Conservation (phyloP, 306 rosid genomes). For the Cucumis melo region DNA sequence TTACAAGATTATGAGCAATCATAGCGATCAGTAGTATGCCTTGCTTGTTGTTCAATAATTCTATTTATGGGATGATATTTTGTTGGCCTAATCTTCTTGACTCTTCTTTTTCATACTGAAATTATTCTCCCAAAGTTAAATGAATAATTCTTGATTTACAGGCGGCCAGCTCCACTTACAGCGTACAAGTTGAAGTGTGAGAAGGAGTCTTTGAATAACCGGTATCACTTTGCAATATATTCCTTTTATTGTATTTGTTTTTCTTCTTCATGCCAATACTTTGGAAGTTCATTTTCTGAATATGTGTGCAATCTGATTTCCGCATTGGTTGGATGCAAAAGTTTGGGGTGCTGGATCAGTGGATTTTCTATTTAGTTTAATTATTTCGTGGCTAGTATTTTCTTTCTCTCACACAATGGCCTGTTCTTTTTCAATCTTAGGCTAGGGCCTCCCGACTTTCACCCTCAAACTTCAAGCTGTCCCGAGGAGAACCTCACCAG, state of each 20-base stretch:
- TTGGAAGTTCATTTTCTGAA: background rate
- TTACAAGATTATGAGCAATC: background rate
- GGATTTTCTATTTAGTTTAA: background rate
- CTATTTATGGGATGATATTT: background rate
- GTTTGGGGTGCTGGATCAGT: background rate
- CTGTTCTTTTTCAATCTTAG: slow-evolving; percentile 31
- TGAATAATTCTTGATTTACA: slow-evolving; percentile 22
- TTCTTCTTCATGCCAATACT: background rate
- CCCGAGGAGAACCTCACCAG: slow-evolving; percentile 80
- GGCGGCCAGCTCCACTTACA: slow-evolving; percentile 53
- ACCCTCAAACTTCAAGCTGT: slow-evolving; percentile 72
- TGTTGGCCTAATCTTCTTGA: background rate
- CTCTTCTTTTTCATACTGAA: background rate
- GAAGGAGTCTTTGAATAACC: slow-evolving; percentile 61
- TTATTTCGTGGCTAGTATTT: background rate
- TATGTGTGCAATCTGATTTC: background rate
- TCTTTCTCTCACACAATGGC: background rate
- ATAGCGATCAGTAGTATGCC: background rate
- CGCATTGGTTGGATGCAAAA: background rate
- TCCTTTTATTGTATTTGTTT: background rate
- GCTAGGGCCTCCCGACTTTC: slow-evolving; percentile 88
- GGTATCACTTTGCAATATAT: slow-evolving; percentile 28
- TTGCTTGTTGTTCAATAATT: background rate
- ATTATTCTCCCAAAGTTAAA: background rate
- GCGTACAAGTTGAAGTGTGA: slow-evolving; percentile 92